These are phyloP conservation scores for Sechiopsis laciniata DNA, from an alignment of 306 rosid genomes.

Conservation along the genomic window DNA sequence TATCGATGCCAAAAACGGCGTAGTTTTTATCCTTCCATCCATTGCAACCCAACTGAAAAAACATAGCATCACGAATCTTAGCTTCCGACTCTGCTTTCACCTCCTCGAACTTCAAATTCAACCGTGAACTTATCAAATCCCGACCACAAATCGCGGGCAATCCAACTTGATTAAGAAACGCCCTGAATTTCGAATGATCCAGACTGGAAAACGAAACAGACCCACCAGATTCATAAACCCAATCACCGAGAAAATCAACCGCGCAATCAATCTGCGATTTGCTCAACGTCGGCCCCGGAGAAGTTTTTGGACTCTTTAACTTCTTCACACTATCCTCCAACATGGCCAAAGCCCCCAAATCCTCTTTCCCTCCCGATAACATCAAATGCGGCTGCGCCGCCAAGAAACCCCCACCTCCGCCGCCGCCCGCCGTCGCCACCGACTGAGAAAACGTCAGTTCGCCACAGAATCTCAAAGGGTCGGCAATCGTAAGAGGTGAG, in stretches of 20 bases:
- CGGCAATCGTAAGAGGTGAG: constrained; percentile 43
- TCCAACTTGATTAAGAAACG: constrained; percentile 74
- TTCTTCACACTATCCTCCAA: constrained; percentile 90
- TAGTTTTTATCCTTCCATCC: constrained; percentile 62
- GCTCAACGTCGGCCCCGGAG: constrained; percentile 60
- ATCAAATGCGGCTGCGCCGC: constrained; percentile 54
- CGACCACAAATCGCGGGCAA: constrained; percentile 52
- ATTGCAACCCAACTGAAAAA: constrained; percentile 70
- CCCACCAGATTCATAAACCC: constrained; percentile 82
- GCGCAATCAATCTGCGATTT: constrained; percentile 65
- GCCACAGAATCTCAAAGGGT: constrained; percentile 41
- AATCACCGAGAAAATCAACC: constrained; percentile 62
- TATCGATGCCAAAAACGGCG: constrained; percentile 37
- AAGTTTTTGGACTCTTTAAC: constrained; percentile 86
- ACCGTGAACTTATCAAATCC: constrained; percentile 48
- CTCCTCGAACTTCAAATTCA: constrained; percentile 62
- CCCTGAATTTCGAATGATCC: constrained; percentile 77
- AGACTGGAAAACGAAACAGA: constrained; percentile 69
- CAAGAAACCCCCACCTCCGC: constrained; percentile 20
- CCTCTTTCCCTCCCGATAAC: constrained; percentile 89
- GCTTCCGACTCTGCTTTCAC: constrained; percentile 71
- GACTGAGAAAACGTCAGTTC: constrained; percentile 41
- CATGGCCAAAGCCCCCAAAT: constrained; percentile 86
- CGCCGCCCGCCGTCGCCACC: constrained; percentile 26
- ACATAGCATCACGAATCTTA: constrained; percentile 78